Base-by-base conservation (phyloP, 2,329 filamentous ascomycete species). In the Chaetomiaceae sp. region DNA sequence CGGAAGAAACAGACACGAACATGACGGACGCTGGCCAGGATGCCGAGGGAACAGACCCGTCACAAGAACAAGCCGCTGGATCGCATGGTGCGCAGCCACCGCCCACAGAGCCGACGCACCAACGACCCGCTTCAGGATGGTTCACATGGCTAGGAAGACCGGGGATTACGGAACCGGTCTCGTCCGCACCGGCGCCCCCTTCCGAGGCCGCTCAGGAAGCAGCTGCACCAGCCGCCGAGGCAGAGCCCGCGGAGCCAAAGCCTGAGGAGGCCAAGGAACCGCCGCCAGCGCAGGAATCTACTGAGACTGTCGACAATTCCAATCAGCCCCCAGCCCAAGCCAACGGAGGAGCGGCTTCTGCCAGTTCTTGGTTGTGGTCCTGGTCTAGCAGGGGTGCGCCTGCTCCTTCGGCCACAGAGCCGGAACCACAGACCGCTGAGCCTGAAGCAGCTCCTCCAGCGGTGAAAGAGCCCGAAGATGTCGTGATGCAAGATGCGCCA, bases 81-180 rank as follows among this genome's bases (percentile, higher is more conserved):
- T 3, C 48, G 14, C 23, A 25, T 10, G 4, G 25, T 31, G 35
- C 35, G 16, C 33, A 49, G 16, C 48, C 31, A 20, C 12, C 27
- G 3, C 14, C 44, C 9, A 25, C 40, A 19, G 49, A 53, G 38
- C 3, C 51, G 13, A 30, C 35, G 12, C 17, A 37, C n/a, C 47
- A 41, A 17, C 47, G 55, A 21, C 52, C 68, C 19, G 68, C 75
- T 6, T 72, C 75, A 21, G 71, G 76, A 17, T 83, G 79, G 80
- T 64, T 82, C 14, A 73, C 76, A 27, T 82, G 80, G 79, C 67
- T 78, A 34, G 64, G 65, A 8, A 64, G 64, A 34, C 57, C 72
- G 33, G 41, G 62, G 34, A 50, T 48, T 2, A 13, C 14, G 12
- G 48, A 48, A 10, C 31, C 23, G 3, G 20, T 6, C 17, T 10